Evolutionary conservation across 116 monocot species (phyloP).

Genomic region (Dioscorea cayenensis): DNA sequence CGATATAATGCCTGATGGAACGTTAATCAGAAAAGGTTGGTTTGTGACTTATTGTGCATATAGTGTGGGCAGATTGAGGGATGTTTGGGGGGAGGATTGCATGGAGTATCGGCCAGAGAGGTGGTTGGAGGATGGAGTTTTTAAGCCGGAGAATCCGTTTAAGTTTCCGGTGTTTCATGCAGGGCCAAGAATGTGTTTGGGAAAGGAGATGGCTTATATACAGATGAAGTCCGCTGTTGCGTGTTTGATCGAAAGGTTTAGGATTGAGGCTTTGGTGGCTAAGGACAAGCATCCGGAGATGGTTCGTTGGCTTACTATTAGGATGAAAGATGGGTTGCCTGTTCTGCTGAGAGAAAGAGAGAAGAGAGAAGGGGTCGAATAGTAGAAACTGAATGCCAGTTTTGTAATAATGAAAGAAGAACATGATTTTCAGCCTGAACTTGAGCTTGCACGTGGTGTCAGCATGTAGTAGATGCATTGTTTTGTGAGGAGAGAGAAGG

Average conservation of each 20-base stretch:
- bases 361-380: too few relatives aligned
- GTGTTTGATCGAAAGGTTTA: constrained; percentile 13
- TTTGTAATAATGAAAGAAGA: too few relatives aligned
- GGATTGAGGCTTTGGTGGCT: neutral
- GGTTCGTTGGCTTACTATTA: constrained; percentile 19
- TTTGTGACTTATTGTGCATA: constrained; percentile 27
- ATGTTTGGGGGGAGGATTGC: constrained; percentile 37
- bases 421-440: too few relatives aligned
- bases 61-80: constrained; percentile 26
- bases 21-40: constrained; percentile 17
- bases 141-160: constrained; percentile 20
- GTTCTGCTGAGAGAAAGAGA: constrained; percentile 15
- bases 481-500: too few relatives aligned
- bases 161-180: constrained; percentile 27
- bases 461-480: too few relatives aligned
- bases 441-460: too few relatives aligned
- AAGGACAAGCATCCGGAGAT: constrained; percentile 17
- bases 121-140: neutral
- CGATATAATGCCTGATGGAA: constrained; percentile 39
- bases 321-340: constrained; percentile 31
- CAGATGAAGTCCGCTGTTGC: constrained; percentile 37
- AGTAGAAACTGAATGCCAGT: too few relatives aligned
- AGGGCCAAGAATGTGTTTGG: constrained; percentile 9
- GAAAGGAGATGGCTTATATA: constrained; percentile 48
- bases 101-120: constrained; percentile 21